Evolutionary conservation across 2,329 filamentous ascomycete genomes (phyloP), one percentile per base, ranked within the genome.

Genomic region (Tolypocladium paradoxum): DNA sequence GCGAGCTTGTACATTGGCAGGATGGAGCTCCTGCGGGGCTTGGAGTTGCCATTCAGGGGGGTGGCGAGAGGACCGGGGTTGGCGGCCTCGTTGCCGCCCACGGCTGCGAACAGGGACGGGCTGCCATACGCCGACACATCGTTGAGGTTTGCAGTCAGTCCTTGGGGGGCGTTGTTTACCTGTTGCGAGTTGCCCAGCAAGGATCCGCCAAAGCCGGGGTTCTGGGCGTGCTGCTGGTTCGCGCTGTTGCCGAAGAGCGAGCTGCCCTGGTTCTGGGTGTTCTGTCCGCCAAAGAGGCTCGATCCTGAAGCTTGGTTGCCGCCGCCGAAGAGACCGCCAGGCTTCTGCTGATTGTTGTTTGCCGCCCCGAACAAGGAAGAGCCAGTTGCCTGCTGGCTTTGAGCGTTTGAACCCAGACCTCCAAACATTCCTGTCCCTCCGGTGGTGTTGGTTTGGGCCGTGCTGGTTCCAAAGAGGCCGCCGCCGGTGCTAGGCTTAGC

Each of bases 41-140:
- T 92, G 37, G 74, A 73, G 68, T 83, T 85, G 58, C 84, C 85
- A 9, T 85, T 87, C 14, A 97, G 77, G 0, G 95, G 93, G 0
- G 92, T 97, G 9, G 92, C 93, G 58, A 99, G 78, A 3, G 95
- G 93, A 2, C 93, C 93, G 3, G 90, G 88, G 62, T 90, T 90
- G 68, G 68, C 78, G 52, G 75, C 72, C 72, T 71, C 88, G 71
- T 64, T 83, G 65, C 65, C 77, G 60, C 76, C 76, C 18, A 96
- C 73, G 51, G 84, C 86, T 34, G 84, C 82, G 69, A 97, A 97
- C 22, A 99, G 78, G 1, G 90, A 89, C 47, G 88, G 82, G 51
- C 88, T 90, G 40, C 93, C 93, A 64, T 95, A 99, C 0, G 95
- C 92, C 51, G 88, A 90, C n/a, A 84, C 77, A 58, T 92, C 90